Base-by-base conservation (phyloP, 768 basidiomycete species). In the Agaricus blazei region DNA sequence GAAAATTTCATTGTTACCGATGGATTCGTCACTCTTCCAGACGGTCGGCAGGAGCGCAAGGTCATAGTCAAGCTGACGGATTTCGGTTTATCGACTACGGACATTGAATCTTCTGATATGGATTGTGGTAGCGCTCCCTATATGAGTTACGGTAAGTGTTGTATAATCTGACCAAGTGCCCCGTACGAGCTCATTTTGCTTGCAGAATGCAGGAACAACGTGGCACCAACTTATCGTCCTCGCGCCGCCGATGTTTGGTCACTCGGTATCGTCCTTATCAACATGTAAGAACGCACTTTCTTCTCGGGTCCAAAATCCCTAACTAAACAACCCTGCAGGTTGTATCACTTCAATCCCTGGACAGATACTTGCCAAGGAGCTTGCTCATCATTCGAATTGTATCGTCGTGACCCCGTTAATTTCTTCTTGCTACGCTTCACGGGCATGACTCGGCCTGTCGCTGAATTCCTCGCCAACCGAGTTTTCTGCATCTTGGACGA, bases 281-380 rank as follows among this genome's bases (percentile, higher is more conserved):
- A 99, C 71, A 95, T 98, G 92, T 90, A 63, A 36, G 85, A 76
- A 55, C 50, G 49, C 42, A 50, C 54, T 44, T 51, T 34, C 34
- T 36, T 42, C 27, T 48, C 54, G 28, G 11, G 9, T 41, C 12
- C 45, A 52, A 40, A 34, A 62, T 52, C 14, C 9, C 29, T 40
- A 49, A 48, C 46, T 46, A 48, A 41, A 56, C 54, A 45, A 19
- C 60, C 26, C 34, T 49, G 48, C 63, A 91, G 90, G 90, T 78
- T 98, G 68, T 99, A 98, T 73, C 97, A 99, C 72, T 90, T 81
- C 73, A 98, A 98, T 70, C 96, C 96, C 27, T 99, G 97, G 97
- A 90, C 90, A 44, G 96, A 98, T 67, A 96, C 96, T 1, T 81
- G 86, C 31, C 80, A 87, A 59, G 90, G 87, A 62, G 82, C 81